These are phyloP conservation scores for Thuidium tamariscinum DNA, from an alignment of 225 moss, liverwort and hornwort genomes.

Conservation along the genomic window DNA sequence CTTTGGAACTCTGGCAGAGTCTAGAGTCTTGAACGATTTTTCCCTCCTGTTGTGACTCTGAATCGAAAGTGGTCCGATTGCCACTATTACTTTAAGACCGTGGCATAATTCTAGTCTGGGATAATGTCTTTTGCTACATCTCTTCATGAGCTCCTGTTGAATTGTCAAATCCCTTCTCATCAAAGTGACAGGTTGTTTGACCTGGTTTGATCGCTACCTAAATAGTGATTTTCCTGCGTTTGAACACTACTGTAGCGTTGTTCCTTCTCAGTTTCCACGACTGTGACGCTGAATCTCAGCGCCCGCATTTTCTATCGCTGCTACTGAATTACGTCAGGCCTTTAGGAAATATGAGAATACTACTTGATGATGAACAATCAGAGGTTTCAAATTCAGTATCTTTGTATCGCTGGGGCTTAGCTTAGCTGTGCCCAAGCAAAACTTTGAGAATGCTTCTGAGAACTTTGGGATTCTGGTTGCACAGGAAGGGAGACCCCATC, in stretches of 20 bases:
- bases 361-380: not conserved
- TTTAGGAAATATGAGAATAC: not conserved
- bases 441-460: not conserved
- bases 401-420: not conserved
- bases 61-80: not conserved
- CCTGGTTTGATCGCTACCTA: not conserved
- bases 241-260: not conserved
- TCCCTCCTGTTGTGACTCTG: not conserved
- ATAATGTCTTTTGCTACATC: not conserved
- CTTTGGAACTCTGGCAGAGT: not conserved
- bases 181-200: not conserved
- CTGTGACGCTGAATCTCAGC: not conserved
- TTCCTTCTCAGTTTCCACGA: not conserved
- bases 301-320: not conserved
- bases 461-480: not conserved
- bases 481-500: constrained; percentile 66
- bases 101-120: not conserved
- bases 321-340: not conserved
- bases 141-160: not conserved
- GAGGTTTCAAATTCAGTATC: not conserved
- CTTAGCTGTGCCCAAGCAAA: not conserved
- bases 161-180: not conserved
- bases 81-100: not conserved
- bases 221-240: not conserved
- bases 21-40: not conserved